phyloP scores from a whole-genome alignment of 208 protist genomes.

The Leptomonas seymouri region DNA sequence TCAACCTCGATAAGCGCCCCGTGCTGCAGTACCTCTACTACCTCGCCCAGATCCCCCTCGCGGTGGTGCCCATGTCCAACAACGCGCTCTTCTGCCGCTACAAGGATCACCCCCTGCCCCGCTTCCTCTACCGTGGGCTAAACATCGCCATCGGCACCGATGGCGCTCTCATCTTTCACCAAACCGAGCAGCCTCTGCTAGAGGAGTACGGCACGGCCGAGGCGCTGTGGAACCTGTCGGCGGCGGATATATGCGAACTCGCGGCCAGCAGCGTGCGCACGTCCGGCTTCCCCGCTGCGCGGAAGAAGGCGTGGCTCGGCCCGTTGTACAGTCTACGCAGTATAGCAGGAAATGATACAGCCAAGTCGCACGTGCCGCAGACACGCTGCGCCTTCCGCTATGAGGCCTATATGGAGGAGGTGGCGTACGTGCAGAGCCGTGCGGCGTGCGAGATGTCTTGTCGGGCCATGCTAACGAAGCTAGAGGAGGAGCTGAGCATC shows the following conservation, averaged over 20 bases:
- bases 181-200: slow-evolving; percentile 93
- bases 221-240: slow-evolving; percentile 84
- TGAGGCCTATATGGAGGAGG: slow-evolving; percentile 92
- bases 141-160: slow-evolving; percentile 97
- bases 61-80: slow-evolving; percentile 98
- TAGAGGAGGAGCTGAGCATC: slow-evolving; percentile 58
- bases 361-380: slow-evolving; percentile 94
- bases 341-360: slow-evolving; percentile 87
- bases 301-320: slow-evolving; percentile 78
- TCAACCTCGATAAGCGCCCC: slow-evolving; percentile 92
- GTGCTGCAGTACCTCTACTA: slow-evolving; percentile 99
- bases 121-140: slow-evolving; percentile 94
- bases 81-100: slow-evolving; percentile 98
- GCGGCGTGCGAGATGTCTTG: slow-evolving; percentile 47
- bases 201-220: slow-evolving; percentile 92
- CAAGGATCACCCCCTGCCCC: slow-evolving; percentile 93
- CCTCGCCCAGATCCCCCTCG: slow-evolving; percentile 96
- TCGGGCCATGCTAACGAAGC: slow-evolving; percentile 42
- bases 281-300: slow-evolving; percentile 70
- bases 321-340: slow-evolving; percentile 64
- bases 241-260: slow-evolving; percentile 85
- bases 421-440: slow-evolving; percentile 61
- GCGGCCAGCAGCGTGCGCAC: slow-evolving; percentile 77
- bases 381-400: slow-evolving; percentile 94
- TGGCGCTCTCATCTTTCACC: slow-evolving; percentile 95